Evolutionary conservation across 164 flowering plant species (phyloP), one percentile per base, ranked within the genome.

Genomic region (Liriodendron chinense): DNA sequence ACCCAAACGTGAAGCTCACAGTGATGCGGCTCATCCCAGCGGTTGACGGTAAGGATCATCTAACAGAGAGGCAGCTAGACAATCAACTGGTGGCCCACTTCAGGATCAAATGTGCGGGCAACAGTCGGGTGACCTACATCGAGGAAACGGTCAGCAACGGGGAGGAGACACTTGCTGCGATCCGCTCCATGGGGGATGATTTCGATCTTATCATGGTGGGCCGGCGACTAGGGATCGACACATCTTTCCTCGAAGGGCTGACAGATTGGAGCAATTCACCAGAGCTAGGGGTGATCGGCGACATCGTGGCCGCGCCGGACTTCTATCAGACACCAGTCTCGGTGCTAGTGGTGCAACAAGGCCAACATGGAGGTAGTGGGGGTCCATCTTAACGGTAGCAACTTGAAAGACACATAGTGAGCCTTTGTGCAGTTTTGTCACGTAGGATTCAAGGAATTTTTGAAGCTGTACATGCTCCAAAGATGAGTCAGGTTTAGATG

Each of bases 251-350:
- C 1, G 3, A 48, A 0, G 91, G 88, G 14, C 70, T 86, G 0
- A 65, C 25, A 0, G 84, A 86, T 21, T 89, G 91, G 94, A 80
- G 71, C 64, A 89, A 86, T 64, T 72, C 49, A 53, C 81, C 85
- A 7, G 92, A 89, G 75, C 72, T 90, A 2, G 94, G 94, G 1
- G 47, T 75, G 0, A 43, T 89, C 0, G 94, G 94, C 5, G 92
- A 88, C 69, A 56, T 89, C 72, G 70, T 90, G 0, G 85, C 86
- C 0, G 69, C 88, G 0, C 47, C 86, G 0, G 88, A 87, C 23
- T 70, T 75, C 67, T 64, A 9, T 5, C 28, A 14, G 0, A 47
- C 77, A 2, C 34, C 50, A 2, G 43, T 70, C 1, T 84, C 90
- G 0, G 75, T 88, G 0, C 62, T 88, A 64, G 89, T 88, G 69